Percentiles rank a stretch among this genome's conserved stretches.
These are phyloP conservation scores for Tylopilus rubrobrunneus DNA, from an alignment of 768 basidiomycete genomes.

Conservation along the genomic window DNA sequence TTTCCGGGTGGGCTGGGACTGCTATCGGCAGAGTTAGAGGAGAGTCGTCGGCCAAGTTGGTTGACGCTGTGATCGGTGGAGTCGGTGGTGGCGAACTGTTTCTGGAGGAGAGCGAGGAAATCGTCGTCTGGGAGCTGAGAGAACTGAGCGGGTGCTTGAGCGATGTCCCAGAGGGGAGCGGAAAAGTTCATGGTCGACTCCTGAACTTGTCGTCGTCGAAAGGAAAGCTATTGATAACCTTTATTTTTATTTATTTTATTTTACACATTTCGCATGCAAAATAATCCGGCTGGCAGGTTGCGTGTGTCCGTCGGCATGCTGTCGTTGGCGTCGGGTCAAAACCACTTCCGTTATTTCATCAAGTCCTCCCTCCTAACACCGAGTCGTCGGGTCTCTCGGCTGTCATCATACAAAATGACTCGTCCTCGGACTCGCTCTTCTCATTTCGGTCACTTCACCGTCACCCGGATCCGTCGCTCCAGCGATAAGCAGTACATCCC, in stretches of 20 bases:
- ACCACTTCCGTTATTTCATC: not conserved
- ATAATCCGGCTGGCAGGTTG: not conserved
- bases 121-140: slow-evolving; percentile 70
- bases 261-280: not conserved
- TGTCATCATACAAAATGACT: not conserved
- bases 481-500: slow-evolving; percentile 1
- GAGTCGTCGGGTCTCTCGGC: not conserved
- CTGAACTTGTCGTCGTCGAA: slow-evolving; percentile 4
- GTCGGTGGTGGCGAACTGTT: slow-evolving; percentile 54
- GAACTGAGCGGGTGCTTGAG: slow-evolving; percentile 50
- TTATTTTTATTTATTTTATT: slow-evolving; percentile 6
- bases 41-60: slow-evolving; percentile 7
- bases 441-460: not conserved
- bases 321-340: not conserved
- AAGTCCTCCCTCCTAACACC: not conserved
- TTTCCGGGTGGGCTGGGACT: slow-evolving; percentile 71
- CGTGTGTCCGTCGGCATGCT: not conserved
- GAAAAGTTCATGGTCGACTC: slow-evolving; percentile 32
- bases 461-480: not conserved
- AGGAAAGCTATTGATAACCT: not conserved
- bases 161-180: slow-evolving; percentile 63
- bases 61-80: slow-evolving; percentile 27
- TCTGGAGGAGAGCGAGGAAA: slow-evolving; percentile 72
- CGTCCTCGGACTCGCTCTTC: not conserved
- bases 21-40: slow-evolving; percentile 70